Evolutionary conservation across 176 grass and related monocot species (phyloP), one percentile per base, ranked within the genome.

Genomic region (Rhynchospora breviuscula): DNA sequence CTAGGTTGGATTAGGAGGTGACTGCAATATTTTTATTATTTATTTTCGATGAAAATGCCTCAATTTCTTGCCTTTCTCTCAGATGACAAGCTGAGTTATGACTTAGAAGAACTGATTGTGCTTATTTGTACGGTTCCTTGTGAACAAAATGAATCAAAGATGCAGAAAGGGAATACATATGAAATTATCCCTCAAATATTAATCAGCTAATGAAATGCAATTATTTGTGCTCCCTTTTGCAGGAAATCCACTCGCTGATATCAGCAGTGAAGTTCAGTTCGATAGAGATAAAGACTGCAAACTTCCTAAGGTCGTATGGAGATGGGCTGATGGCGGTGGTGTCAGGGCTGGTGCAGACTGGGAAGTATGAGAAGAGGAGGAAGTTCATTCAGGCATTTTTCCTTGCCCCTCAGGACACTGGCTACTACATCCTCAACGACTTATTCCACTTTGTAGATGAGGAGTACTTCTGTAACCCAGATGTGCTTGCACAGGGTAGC

Each of bases 391-490:
- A 98, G 65, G 92, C 86, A 67, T 91, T 98, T 49, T 70, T 98
- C 79, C 95, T 98, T 86, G 95, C 95, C 78, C 92, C 95, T 69
- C 89, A 98, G 73, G 67, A 81, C 33, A 84, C 89, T 77, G 95
- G 95, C 23, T 98, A 88, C 90, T 98, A 84, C 81, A 81, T 94
- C 80, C 85, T 84, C 17, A 98, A 89, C 45, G 95, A 94, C 84
- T 89, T 98, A 60, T 98, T 94, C 86, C 88, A 98, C 78, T 80
- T 89, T 64, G 87, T 98, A 59, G 93, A 93, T 58, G 95, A 98
- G 51, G 92, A 98, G 72, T 90, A 87, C 67, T 82, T 82, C 62
- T 82, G 80, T 23, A 82, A 63, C 12, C 80, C 80, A 25, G 80
- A 63, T 53, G 61, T 82, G 23, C 63, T 82, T 31, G 80, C 80